phyloP scores from a whole-genome alignment of 140 eudicot species.

The Bidens hawaiensis region DNA sequence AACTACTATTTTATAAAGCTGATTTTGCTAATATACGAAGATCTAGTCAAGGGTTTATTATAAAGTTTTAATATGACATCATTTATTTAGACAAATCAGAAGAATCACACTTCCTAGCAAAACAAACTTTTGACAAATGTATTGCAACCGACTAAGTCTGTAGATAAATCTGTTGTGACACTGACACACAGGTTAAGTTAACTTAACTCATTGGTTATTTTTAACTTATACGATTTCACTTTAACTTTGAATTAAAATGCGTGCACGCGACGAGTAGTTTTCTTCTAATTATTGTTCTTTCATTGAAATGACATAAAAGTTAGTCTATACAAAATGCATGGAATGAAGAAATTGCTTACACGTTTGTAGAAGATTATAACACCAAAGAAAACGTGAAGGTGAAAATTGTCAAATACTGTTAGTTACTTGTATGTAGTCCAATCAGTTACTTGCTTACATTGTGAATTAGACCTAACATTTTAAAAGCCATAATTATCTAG shows the following conservation, averaged over 20 bases:
- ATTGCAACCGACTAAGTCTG: not conserved
- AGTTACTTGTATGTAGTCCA: constrained; percentile 31
- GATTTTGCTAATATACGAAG: not conserved
- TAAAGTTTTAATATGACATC: not conserved
- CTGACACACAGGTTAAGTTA: not conserved
- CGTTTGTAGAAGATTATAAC: constrained; percentile 22
- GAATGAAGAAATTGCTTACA: constrained; percentile 20
- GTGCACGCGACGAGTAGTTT: too few relatives aligned
- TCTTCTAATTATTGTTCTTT: not conserved
- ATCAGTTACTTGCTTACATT: constrained; percentile 16
- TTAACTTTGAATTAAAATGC: not conserved
- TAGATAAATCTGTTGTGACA: not conserved
- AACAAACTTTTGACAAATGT: not conserved
- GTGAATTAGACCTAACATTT: constrained; percentile 11
- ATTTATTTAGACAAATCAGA: not conserved
- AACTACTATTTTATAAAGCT: not conserved
- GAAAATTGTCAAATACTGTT: constrained; percentile 24
- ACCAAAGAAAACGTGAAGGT: constrained; percentile 16
- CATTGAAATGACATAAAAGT: not conserved
- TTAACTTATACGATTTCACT: not conserved
- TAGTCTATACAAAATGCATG: not conserved
- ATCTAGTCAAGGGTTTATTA: not conserved
- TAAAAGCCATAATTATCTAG: not conserved
- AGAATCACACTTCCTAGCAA: not conserved
- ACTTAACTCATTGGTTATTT: not conserved